These are phyloP conservation scores for Thermothelomyces thermophilus DNA, from an alignment of 2,329 filamentous ascomycete genomes.

Conservation along the genomic window DNA sequence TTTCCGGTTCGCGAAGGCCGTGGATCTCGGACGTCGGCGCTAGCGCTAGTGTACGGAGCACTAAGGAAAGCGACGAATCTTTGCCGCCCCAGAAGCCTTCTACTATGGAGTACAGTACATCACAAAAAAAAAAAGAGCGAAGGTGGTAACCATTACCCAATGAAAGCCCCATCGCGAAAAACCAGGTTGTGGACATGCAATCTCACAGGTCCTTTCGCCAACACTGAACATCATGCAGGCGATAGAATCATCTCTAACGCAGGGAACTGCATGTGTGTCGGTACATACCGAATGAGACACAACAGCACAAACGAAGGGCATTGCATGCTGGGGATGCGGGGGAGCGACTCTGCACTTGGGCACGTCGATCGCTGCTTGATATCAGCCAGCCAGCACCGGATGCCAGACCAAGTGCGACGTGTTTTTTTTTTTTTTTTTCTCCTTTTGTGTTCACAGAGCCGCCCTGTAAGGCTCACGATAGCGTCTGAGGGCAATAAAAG, in stretches of 20 bases:
- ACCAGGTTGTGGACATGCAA: background rate
- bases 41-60: too few relatives aligned
- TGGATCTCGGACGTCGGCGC: background rate
- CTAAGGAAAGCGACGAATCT: background rate
- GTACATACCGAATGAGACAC: background rate
- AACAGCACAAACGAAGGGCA: too few relatives aligned
- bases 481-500: too few relatives aligned
- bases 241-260: background rate
- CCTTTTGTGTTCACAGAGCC: too few relatives aligned
- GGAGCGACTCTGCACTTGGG: conserved; percentile 3
- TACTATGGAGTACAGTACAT: too few relatives aligned
- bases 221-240: background rate
- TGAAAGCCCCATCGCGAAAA: background rate
- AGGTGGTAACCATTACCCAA: conserved; percentile 2
- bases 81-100: too few relatives aligned
- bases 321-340: conserved; percentile 2
- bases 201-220: background rate
- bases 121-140: too few relatives aligned
- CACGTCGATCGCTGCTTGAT: conserved; percentile 8
- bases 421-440: too few relatives aligned
- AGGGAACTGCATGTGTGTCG: background rate
- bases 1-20: background rate
- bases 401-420: background rate
- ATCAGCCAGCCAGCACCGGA: background rate
- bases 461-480: too few relatives aligned